These are phyloP conservation scores for Primulina eburnea DNA, from an alignment of 257 asterid species.

Conservation along the genomic window DNA sequence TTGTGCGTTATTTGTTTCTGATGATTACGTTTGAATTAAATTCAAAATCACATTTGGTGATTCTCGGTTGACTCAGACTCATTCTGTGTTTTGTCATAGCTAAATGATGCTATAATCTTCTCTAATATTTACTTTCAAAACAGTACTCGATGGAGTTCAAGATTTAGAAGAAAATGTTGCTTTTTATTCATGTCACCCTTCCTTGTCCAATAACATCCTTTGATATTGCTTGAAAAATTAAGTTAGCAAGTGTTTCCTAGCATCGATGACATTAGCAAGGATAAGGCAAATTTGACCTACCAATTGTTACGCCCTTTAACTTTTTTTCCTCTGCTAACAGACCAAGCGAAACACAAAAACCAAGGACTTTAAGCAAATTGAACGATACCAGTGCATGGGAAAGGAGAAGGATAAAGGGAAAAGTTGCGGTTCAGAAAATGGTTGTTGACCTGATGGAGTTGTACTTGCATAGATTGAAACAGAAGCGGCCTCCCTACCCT, in stretches of 20 bases:
- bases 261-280: neutral
- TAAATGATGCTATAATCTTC: slow-evolving; percentile 5
- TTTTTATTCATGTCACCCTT: too few relatives aligned
- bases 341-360: slow-evolving; percentile 78
- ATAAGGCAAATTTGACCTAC: slow-evolving; percentile 8
- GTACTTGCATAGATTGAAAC: slow-evolving; percentile 91
- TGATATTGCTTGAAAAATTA: slow-evolving; percentile 2
- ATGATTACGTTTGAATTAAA: neutral
- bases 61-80: neutral
- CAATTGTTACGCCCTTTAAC: slow-evolving; percentile 17
- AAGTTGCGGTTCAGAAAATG: slow-evolving; percentile 96
- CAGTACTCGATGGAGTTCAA: neutral
- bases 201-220: slow-evolving; percentile 2
- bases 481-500: slow-evolving; percentile 82
- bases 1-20: neutral
- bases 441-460: slow-evolving; percentile 96
- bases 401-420: slow-evolving; percentile 92
- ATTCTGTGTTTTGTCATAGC: slow-evolving; percentile 2
- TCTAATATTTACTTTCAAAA: neutral
- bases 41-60: neutral
- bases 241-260: slow-evolving; percentile 7
- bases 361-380: slow-evolving; percentile 80
- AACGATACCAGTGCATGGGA: slow-evolving; percentile 89
- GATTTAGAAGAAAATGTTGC: neutral
- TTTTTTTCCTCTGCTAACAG: slow-evolving; percentile 40